These are phyloP conservation scores for Tricholoma saponaceum DNA, from an alignment of 768 basidiomycete species.

Conservation along the genomic window DNA sequence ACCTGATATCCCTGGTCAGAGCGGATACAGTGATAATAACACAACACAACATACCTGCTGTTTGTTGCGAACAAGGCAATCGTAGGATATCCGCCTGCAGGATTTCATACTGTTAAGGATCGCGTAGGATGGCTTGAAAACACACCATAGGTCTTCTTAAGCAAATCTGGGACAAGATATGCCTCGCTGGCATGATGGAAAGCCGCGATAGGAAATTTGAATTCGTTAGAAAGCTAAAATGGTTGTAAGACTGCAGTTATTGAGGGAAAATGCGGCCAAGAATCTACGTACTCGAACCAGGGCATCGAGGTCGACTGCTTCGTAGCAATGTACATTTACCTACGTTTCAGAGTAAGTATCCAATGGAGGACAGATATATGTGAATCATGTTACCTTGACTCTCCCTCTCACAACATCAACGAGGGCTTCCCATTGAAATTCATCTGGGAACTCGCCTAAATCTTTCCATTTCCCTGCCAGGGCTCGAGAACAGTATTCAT, in stretches of 20 bases:
- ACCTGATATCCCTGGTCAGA: constrained; percentile 29
- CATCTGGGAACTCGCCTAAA: constrained; percentile 60
- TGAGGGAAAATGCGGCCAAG: background rate
- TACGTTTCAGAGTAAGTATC: constrained; percentile 12
- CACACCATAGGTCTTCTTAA: constrained; percentile 66
- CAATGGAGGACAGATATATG: background rate
- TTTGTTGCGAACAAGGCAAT: constrained; percentile 72
- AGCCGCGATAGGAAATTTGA: constrained; percentile 73
- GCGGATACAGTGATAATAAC: no score
- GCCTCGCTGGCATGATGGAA: constrained; percentile 82
- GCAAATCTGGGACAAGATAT: constrained; percentile 73
- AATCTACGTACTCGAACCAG: constrained; percentile 55
- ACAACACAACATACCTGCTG: constrained; percentile 23
- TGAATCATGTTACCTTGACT: constrained; percentile 49
- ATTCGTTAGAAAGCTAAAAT: constrained; percentile 73
- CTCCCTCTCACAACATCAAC: constrained; percentile 76
- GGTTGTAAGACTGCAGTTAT: background rate
- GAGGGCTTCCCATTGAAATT: constrained; percentile 74
- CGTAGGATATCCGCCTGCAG: constrained; percentile 60
- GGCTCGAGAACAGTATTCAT: constrained; percentile 58
- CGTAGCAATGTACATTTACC: constrained; percentile 56
- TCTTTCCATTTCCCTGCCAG: constrained; percentile 42
- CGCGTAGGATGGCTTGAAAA: background rate
- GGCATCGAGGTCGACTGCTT: constrained; percentile 66
- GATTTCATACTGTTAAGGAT: background rate